Evolutionary conservation across 495 filamentous ascomycete genomes (phyloP).

Genomic region (Rusavskia elegans): DNA sequence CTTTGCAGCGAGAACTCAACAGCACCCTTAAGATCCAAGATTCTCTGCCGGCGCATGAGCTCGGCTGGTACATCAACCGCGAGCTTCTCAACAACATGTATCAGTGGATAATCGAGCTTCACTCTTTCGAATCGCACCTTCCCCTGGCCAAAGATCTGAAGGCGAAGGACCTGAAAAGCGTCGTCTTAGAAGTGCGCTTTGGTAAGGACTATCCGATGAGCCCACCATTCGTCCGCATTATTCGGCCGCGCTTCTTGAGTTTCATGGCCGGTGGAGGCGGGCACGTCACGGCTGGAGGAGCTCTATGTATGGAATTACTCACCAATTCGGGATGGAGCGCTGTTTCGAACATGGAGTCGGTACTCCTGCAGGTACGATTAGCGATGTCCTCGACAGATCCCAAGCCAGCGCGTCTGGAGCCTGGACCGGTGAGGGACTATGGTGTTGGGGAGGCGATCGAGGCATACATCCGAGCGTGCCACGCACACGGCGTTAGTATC

Average conservation of each 20-base stretch:
- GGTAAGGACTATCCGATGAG: slow-evolving; percentile 54
- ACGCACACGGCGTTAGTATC: slow-evolving; percentile 35
- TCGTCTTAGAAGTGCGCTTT: slow-evolving; percentile 75
- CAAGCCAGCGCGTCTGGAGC: slow-evolving; percentile 50
- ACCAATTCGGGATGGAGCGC: slow-evolving; percentile 74
- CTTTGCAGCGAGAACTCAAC: slow-evolving; percentile 46
- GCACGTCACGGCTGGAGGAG: slow-evolving; percentile 76
- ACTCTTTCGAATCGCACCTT: slow-evolving; percentile 56
- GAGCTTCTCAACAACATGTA: slow-evolving; percentile 52
- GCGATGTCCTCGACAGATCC: slow-evolving; percentile 56
- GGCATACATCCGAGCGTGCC: slow-evolving; percentile 54
- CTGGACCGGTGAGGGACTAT: slow-evolving; percentile 34
- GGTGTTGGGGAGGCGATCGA: slow-evolving; percentile 51
- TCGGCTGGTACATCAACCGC: slow-evolving; percentile 74
- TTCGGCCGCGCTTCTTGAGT: slow-evolving; percentile 63
- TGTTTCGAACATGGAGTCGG: slow-evolving; percentile 55
- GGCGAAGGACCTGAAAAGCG: slow-evolving; percentile 35
- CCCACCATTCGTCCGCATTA: slow-evolving; percentile 75
- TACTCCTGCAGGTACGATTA: slow-evolving; percentile 69
- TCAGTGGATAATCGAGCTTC: slow-evolving; percentile 87
- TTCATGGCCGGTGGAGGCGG: slow-evolving; percentile 65
- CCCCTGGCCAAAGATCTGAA: slow-evolving; percentile 69
- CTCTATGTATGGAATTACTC: slow-evolving; percentile 84
- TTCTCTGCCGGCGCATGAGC: slow-evolving; percentile 42
- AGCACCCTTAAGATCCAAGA: slow-evolving; percentile 48